Conservation (phyloP, 2,329 filamentous ascomycete species). For the Cladosporium sp. region DNA sequence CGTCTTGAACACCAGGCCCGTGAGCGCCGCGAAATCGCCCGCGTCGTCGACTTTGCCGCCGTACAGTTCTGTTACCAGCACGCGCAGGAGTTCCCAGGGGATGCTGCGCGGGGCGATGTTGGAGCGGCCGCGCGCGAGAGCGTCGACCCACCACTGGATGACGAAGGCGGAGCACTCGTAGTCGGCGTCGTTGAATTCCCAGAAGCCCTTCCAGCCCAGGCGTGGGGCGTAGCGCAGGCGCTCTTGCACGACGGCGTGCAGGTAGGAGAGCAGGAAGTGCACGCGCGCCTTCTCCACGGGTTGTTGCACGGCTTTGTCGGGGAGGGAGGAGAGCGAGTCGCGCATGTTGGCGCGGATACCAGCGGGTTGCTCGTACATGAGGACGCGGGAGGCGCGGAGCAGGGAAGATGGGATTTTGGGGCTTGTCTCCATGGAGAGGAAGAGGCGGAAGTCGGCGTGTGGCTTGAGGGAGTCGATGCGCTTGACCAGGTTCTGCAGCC, state of each 20-base stretch:
- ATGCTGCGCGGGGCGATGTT: constrained; percentile 93
- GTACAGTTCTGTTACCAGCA: constrained; percentile 89
- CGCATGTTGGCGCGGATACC: constrained; percentile 98
- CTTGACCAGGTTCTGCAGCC: constrained; percentile 97
- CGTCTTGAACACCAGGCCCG: constrained; percentile 71
- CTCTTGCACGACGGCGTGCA: constrained; percentile 95
- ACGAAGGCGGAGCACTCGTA: constrained; percentile 98
- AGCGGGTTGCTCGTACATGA: constrained; percentile 98
- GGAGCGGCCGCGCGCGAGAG: constrained; percentile 76
- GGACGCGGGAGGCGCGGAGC: constrained; percentile 84
- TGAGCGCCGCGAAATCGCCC: constrained; percentile 74
- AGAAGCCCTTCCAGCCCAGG: constrained; percentile 97
- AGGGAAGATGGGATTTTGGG: constrained; percentile 96
- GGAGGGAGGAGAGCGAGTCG: constrained; percentile 80
- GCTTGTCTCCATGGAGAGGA: constrained; percentile 97
- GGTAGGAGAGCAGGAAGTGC: constrained; percentile 87
- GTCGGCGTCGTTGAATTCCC: constrained; percentile 99
- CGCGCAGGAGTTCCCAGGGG: constrained; percentile 94
- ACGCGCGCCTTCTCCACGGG: constrained; percentile 89
- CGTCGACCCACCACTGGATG: constrained; percentile 91
- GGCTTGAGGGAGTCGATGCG: constrained; percentile 93
- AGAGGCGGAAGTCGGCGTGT: constrained; percentile 87
- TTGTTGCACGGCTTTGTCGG: constrained; percentile 63
- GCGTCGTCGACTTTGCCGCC: constrained; percentile 96
- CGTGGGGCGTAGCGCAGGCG: constrained; percentile 89